Evolutionary conservation across 1,139 yeast genomes (phyloP).

Genomic region (Wickerhamomyces sp.): DNA sequence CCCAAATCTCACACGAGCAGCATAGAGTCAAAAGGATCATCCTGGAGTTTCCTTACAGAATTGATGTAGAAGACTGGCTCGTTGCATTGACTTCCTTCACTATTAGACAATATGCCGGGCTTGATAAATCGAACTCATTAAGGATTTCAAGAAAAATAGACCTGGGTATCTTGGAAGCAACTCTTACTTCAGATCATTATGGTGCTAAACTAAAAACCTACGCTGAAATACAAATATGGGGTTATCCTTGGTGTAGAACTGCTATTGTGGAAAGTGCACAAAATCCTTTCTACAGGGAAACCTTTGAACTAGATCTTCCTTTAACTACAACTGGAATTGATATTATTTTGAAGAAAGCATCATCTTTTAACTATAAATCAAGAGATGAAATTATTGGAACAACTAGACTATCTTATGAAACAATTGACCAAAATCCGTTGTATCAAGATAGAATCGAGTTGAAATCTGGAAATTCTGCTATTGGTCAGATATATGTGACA

Average conservation of each 20-base stretch:
- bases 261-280: slow-evolving; percentile 46
- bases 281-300: slow-evolving; percentile 73
- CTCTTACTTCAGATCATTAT: slow-evolving; percentile 3
- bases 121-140: slow-evolving; percentile 32
- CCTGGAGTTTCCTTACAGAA: slow-evolving; percentile 61
- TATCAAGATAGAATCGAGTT: slow-evolving; percentile 31
- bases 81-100: slow-evolving; percentile 70
- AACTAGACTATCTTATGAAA: slow-evolving; percentile 51
- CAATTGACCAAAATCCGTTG: slow-evolving; percentile 31
- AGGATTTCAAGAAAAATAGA: slow-evolving; percentile 53
- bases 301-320: slow-evolving; percentile 52
- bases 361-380: slow-evolving; percentile 16
- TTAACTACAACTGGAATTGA: slow-evolving; percentile 50
- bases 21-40: slow-evolving; percentile 34
- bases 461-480: slow-evolving; percentile 26
- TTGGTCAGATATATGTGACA: slow-evolving; percentile 58
- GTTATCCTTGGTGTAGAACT: slow-evolving; percentile 64
- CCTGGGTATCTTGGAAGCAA: slow-evolving; percentile 55
- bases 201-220: slow-evolving; percentile 39
- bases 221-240: slow-evolving; percentile 65
- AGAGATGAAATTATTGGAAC: slow-evolving; percentile 43
- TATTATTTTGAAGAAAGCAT: slow-evolving; percentile 43
- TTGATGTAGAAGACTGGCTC: slow-evolving; percentile 82
- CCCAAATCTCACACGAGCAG: slow-evolving; percentile 4
- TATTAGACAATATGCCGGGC: slow-evolving; percentile 48